Conservation (phyloP, 306 rosid genomes). For the Pachyrhizus erosus region DNA sequence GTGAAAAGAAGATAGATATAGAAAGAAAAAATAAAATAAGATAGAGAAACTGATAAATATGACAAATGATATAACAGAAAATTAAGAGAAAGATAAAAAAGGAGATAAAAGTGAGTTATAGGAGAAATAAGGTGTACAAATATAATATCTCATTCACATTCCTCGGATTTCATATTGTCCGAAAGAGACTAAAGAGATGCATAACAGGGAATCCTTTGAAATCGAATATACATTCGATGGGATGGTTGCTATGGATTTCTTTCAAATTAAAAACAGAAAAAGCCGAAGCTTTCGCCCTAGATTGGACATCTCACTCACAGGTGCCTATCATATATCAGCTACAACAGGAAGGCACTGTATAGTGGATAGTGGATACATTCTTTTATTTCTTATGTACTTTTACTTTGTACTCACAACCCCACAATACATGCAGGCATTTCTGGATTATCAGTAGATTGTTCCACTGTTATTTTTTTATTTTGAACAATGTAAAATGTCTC, state of each 20-base stretch:
- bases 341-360: conserved; percentile 19
- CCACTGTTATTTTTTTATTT: no score
- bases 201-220: conserved; percentile 30
- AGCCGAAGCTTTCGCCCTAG: conserved; percentile 32
- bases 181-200: conserved; percentile 31
- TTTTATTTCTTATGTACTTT: conserved; percentile 4
- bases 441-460: not conserved
- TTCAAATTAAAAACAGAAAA: conserved; percentile 40
- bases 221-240: not conserved
- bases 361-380: not conserved
- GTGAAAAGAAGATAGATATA: not conserved
- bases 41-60: no score
- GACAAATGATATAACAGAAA: not conserved
- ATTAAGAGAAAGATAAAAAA: not conserved
- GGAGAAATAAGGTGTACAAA: not conserved
- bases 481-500: not conserved
- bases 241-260: conserved; percentile 6
- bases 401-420: not conserved
- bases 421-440: not conserved
- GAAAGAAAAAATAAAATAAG: not conserved
- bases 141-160: conserved; percentile 26
- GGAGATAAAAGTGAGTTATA: not conserved
- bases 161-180: conserved; percentile 33
- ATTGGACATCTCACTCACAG: conserved; percentile 35
- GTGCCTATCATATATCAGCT: conserved; percentile 39